Percentiles rank a stretch among this genome's conserved stretches.
Evolutionary conservation across 2,329 filamentous ascomycete genomes (phyloP).

Genomic region (Neonectria faginata): DNA sequence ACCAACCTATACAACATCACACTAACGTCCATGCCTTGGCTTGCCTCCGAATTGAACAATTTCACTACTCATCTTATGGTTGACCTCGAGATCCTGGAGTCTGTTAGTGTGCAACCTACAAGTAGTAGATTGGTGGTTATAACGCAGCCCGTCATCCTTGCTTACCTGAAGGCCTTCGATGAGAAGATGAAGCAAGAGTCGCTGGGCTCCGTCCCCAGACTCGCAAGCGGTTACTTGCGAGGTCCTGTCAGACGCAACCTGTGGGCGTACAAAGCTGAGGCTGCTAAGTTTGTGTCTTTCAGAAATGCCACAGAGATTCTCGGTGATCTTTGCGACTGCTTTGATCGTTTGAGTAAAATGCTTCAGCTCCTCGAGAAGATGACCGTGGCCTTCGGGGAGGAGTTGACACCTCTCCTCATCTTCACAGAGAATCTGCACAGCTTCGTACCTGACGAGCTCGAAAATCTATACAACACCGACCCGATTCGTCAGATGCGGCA

Average conservation of each 20-base stretch:
- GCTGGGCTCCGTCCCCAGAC: no score
- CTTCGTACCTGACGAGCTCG: not conserved
- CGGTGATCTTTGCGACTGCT: not conserved
- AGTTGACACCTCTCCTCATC: no score
- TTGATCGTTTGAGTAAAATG: not conserved
- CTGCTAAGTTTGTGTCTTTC: no score
- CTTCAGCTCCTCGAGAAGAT: not conserved
- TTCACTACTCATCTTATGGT: not conserved
- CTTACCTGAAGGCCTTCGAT: not conserved
- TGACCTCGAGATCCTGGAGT: not conserved
- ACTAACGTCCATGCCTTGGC: accelerated
- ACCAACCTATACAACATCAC: not conserved
- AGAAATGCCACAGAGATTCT: not conserved
- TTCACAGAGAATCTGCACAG: not conserved
- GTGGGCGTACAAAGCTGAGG: not conserved
- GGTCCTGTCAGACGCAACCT: not conserved
- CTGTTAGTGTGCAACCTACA: no score
- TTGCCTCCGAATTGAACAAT: no score
- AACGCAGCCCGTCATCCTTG: not conserved
- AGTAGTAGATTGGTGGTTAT: not conserved
- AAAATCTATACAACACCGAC: not conserved
- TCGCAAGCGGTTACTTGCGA: no score
- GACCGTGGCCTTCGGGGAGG: no score
- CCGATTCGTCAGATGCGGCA: not conserved
- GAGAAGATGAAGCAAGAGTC: no score